Percentiles rank a stretch among this genome's conserved stretches.
phyloP scores from a whole-genome alignment of 345 rosid genomes.

The Moricandia moricandioides region DNA sequence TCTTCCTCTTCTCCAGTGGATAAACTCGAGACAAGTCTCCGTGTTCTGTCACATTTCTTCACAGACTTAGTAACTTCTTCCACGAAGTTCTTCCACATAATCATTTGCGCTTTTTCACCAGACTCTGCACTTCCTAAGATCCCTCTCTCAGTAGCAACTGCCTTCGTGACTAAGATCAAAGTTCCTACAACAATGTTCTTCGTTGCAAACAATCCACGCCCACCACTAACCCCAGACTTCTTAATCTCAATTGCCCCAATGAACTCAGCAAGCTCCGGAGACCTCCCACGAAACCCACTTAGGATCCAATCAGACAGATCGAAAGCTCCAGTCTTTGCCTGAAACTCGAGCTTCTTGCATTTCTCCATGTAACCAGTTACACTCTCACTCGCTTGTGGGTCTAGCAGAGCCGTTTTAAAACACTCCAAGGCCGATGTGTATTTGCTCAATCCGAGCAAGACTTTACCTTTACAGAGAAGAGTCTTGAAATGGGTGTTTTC shows the following conservation, averaged over 20 bases:
- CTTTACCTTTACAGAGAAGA: slow-evolving; percentile 75
- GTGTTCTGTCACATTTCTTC: slow-evolving; percentile 47
- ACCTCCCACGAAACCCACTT: slow-evolving; percentile 54
- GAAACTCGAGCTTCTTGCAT: slow-evolving; percentile 70
- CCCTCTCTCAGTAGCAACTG: slow-evolving; percentile 63
- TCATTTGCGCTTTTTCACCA: slow-evolving; percentile 55
- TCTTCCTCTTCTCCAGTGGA: slow-evolving; percentile 66
- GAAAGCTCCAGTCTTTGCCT: slow-evolving; percentile 70
- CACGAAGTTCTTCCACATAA: slow-evolving; percentile 84
- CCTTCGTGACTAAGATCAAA: slow-evolving; percentile 28
- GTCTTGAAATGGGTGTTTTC: slow-evolving; percentile 75
- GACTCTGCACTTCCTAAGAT: slow-evolving; percentile 54
- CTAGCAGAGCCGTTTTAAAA: slow-evolving; percentile 55
- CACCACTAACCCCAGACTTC: slow-evolving; percentile 70
- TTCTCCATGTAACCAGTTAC: slow-evolving; percentile 60
- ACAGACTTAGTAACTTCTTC: slow-evolving; percentile 49
- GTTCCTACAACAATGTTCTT: slow-evolving; percentile 67
- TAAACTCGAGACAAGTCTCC: slow-evolving; percentile 41
- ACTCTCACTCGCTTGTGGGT: slow-evolving; percentile 53
- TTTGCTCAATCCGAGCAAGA: slow-evolving; percentile 58
- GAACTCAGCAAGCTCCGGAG: slow-evolving; percentile 74
- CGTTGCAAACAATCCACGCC: slow-evolving; percentile 76
- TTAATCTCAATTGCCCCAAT: slow-evolving; percentile 54
- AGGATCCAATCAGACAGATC: slow-evolving; percentile 84
- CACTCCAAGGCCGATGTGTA: slow-evolving; percentile 68